Conservation (phyloP, 805 yeast genomes). For the Monosporozyma aquatica region DNA sequence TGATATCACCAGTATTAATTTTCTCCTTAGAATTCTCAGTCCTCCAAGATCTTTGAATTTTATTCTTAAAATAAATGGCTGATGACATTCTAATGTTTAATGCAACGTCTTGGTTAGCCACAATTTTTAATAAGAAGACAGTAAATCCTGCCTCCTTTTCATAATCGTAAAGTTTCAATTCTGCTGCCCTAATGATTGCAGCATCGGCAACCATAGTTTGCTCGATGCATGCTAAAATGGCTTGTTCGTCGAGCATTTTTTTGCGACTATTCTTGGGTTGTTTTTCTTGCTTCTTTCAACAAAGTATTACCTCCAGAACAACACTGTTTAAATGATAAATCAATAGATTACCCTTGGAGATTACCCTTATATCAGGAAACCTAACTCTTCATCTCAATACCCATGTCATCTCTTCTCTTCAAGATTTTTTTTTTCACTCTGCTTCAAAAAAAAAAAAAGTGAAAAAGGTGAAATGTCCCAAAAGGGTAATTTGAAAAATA, state of each 20-base stretch:
- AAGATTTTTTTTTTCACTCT: neutral
- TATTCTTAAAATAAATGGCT: slow-evolving; percentile 62
- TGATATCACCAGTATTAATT: slow-evolving; percentile 23
- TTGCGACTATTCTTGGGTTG: no score
- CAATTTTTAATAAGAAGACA: slow-evolving; percentile 41
- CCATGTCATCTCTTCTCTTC: neutral
- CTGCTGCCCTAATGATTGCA: slow-evolving; percentile 44
- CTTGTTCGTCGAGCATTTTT: slow-evolving; percentile 37
- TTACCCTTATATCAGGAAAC: no score
- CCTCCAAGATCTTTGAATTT: slow-evolving; percentile 48
- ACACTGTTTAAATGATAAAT: no score
- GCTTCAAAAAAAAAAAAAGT: neutral
- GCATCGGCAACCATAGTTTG: slow-evolving; percentile 48
- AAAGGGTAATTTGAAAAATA: no score
- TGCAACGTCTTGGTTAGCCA: slow-evolving; percentile 37
- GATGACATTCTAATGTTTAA: slow-evolving; percentile 45
- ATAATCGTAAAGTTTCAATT: slow-evolving; percentile 39
- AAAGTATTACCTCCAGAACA: no score
- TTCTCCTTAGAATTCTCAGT: slow-evolving; percentile 38
- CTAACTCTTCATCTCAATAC: no score
- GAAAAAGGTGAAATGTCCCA: neutral
- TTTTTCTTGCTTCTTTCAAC: no score
- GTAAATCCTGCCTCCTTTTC: slow-evolving; percentile 54
- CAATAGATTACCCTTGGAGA: no score
- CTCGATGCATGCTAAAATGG: slow-evolving; percentile 41